These are phyloP conservation scores for Rubia peregrina DNA, from an alignment of 305 asterid genomes.

Conservation along the genomic window DNA sequence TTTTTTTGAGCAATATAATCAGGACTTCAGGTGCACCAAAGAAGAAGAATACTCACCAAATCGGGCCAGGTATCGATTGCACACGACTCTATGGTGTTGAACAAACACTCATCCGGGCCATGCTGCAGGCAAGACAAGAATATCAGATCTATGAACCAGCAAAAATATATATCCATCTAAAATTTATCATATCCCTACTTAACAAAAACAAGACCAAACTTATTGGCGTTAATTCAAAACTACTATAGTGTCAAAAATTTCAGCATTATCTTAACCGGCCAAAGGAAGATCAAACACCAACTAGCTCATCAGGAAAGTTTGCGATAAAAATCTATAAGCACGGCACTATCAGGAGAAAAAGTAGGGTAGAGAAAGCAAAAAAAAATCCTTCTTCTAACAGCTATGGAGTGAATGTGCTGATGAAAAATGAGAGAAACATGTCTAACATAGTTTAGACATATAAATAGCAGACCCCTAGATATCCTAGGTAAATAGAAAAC, in stretches of 20 bases:
- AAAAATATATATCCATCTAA: background rate
- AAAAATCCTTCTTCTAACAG: background rate
- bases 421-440: no score
- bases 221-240: slow-evolving; percentile 20
- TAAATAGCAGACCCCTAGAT: no score
- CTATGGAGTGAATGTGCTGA: background rate
- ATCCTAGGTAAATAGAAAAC: no score
- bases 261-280: slow-evolving; percentile 51
- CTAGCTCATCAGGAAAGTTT: slow-evolving; percentile 33
- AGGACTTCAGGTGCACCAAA: background rate
- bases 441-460: no score
- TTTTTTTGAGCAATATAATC: no score
- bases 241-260: slow-evolving; percentile 16
- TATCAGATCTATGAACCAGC: no score
- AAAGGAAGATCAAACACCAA: slow-evolving; percentile 39
- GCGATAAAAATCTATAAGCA: slow-evolving; percentile 28
- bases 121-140: slow-evolving; percentile 46
- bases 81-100: slow-evolving; percentile 85
- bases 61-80: slow-evolving; percentile 87
- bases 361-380: background rate
- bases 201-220: background rate
- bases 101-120: slow-evolving; percentile 60
- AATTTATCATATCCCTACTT: background rate
- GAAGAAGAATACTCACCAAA: slow-evolving; percentile 44
- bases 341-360: slow-evolving; percentile 35